A percentile compares a stretch with the other conserved stretches of the same genome.
These are phyloP conservation scores for Ilex aquifolium DNA, from an alignment of 257 asterid genomes.

Conservation along the genomic window DNA sequence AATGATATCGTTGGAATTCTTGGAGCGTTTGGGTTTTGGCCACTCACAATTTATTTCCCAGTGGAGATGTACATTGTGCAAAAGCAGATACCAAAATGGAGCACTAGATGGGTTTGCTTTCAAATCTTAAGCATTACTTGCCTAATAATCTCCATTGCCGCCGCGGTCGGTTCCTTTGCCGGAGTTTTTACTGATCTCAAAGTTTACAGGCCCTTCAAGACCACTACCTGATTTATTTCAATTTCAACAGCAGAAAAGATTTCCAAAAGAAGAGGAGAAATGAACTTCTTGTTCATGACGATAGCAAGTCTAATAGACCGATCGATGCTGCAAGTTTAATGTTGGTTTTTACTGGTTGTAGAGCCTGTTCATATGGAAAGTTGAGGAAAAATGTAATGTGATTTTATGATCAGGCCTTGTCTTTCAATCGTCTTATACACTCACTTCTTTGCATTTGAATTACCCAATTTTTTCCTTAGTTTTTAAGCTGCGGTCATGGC, in stretches of 20 bases:
- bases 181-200: slow-evolving; percentile 68
- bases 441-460: too few species aligned
- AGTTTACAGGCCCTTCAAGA: slow-evolving; percentile 55
- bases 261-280: neutral
- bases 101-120: slow-evolving; percentile 54
- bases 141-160: slow-evolving; percentile 53
- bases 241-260: neutral
- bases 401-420: too few species aligned
- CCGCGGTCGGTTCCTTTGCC: slow-evolving; percentile 68
- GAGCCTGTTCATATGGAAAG: too few species aligned
- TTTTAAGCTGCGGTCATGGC: too few species aligned
- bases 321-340: too few species aligned
- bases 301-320: too few species aligned
- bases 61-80: slow-evolving; percentile 84
- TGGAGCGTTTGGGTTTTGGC: slow-evolving; percentile 92
- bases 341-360: too few species aligned
- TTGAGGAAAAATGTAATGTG: too few species aligned
- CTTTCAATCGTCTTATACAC: too few species aligned
- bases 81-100: slow-evolving; percentile 62
- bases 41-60: slow-evolving; percentile 77
- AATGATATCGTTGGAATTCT: slow-evolving; percentile 75
- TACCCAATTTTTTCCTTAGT: too few species aligned
- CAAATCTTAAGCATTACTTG: slow-evolving; percentile 55
- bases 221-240: slow-evolving; percentile 23
- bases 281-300: neutral